Evolutionary conservation across 345 rosid species (phyloP), one percentile per base, ranked within the genome.

Genomic region (Trapa incisa): DNA sequence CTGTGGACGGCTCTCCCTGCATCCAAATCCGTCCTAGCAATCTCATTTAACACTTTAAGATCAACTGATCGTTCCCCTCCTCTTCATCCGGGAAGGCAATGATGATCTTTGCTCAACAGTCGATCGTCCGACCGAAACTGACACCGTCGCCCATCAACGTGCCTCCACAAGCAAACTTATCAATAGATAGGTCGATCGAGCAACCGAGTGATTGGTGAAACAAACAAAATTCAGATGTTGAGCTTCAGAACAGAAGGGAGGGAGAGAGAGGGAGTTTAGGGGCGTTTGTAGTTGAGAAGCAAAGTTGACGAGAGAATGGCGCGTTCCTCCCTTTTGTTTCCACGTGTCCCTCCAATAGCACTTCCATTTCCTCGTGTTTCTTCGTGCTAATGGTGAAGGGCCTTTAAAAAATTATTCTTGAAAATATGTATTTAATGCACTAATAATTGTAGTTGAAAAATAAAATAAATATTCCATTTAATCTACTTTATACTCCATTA

Each of bases 211-310:
- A 33, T 47, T 33, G 3, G 22, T 4, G 45, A 33, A 37, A 42
- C 22, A 29, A 64, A 17, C 67, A 42, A n/a, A 39, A 41, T 16
- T 64, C 33, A 32, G 16, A 9, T 65, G 67, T 6, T 65, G 35
- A 43, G 38, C 17, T 45, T 17, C 60, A 70, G 66, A 47, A 22
- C 29, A 22, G 29, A 22, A 22, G 29, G 29, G 41, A 52, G 62
- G 62, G 61, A 64, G 68, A 42, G 53, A 56, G 73, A 71, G 73
- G 0, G 56, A 71, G 47, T 71, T 71, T 71, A 71, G 73, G 73
- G 36, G 56, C 37, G 68, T 71, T 71, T 65, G 73, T 11, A 71
- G 73, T 47, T 65, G 41, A 39, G 65, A 70, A 39, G 73, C 33
- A 39, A 57, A 56, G 61, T 56, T 65, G 64, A 52, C 47, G 73